A percentile compares a stretch with the other conserved stretches of the same genome.
These are phyloP conservation scores for Metarhizium sp. DNA, from an alignment of 2,329 filamentous ascomycete species.

Conservation along the genomic window DNA sequence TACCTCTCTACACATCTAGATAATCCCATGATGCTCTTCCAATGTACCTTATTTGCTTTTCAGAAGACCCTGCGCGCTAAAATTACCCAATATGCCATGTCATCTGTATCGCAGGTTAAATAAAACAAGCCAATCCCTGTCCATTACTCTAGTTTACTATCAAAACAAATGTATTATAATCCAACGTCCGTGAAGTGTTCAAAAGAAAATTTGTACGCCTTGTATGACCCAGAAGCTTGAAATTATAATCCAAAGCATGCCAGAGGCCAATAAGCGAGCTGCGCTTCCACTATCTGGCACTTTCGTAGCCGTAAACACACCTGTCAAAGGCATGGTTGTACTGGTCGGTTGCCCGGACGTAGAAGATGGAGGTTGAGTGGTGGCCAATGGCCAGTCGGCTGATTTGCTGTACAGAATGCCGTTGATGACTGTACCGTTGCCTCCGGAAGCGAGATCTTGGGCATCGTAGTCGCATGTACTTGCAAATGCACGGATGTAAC, in stretches of 20 bases:
- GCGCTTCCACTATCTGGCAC: constrained; percentile 14
- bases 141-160: neutral
- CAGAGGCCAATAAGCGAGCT: neutral
- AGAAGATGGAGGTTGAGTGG: constrained; percentile 13
- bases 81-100: no score
- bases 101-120: no score
- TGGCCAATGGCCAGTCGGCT: constrained; percentile 31
- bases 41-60: no score
- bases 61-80: no score
- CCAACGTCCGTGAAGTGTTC: neutral
- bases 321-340: constrained; percentile 18
- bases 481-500: constrained; percentile 46
- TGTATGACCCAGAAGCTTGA: neutral
- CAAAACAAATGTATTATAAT: neutral
- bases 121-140: neutral
- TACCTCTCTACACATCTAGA: no score
- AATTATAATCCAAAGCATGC: neutral
- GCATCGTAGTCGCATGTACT: constrained; percentile 42
- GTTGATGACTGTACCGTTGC: constrained; percentile 48
- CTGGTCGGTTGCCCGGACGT: constrained; percentile 11
- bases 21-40: no score
- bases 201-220: neutral
- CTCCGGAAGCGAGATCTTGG: constrained; percentile 36
- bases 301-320: constrained; percentile 25
- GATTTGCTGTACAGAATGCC: constrained; percentile 42